Evolutionary conservation across 495 filamentous ascomycete genomes (phyloP).

Genomic region (Podospora anserina): DNA sequence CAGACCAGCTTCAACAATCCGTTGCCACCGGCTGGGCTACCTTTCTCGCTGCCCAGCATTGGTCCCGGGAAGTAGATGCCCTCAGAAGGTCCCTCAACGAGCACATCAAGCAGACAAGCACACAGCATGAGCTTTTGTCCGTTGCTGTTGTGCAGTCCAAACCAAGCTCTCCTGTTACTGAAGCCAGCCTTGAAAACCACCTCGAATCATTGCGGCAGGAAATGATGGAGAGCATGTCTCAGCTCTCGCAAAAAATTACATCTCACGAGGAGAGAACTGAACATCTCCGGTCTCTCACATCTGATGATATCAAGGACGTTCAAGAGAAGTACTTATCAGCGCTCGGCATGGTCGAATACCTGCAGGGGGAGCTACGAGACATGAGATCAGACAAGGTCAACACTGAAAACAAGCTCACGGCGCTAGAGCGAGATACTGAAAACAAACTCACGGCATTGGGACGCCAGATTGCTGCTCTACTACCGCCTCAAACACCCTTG

Average conservation of each 20-base stretch:
- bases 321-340: slow-evolving; percentile 18
- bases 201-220: slow-evolving; percentile 19
- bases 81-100: slow-evolving; percentile 22
- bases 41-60: slow-evolving; percentile 30
- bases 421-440: not conserved
- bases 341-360: slow-evolving; percentile 16
- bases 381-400: slow-evolving; percentile 17
- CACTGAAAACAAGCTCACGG: not conserved
- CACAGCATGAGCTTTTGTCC: slow-evolving; percentile 17
- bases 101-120: slow-evolving; percentile 16
- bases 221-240: not conserved
- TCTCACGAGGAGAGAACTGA: slow-evolving; percentile 17
- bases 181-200: slow-evolving; percentile 11
- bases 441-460: slow-evolving; percentile 21
- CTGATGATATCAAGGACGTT: slow-evolving; percentile 13
- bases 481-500: not conserved
- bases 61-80: slow-evolving; percentile 19
- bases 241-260: slow-evolving; percentile 15
- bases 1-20: slow-evolving; percentile 20
- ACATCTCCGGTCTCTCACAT: not conserved
- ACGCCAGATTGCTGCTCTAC: not conserved
- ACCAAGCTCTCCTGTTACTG: slow-evolving; percentile 14
- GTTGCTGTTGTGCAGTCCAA: slow-evolving; percentile 19
- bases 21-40: slow-evolving; percentile 26
- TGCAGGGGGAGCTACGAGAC: slow-evolving; percentile 23